Percentiles rank a stretch among this genome's conserved stretches.
Evolutionary conservation across 2,329 filamentous ascomycete genomes (phyloP).

Genomic region (Boeremia lycopersici): DNA sequence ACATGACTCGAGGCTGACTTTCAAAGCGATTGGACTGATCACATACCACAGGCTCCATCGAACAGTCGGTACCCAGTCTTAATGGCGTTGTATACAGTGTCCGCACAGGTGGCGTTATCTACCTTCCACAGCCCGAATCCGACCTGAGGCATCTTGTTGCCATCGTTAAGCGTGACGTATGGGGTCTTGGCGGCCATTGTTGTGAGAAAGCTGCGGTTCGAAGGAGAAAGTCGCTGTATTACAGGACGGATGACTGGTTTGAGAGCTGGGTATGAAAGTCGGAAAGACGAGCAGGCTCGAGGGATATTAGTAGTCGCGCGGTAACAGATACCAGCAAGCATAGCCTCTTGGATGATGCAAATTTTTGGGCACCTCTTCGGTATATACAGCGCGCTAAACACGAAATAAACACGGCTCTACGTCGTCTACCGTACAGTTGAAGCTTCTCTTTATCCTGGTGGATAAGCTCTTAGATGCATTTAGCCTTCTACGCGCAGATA

Average conservation of each 20-base stretch:
- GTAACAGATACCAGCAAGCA: conserved; percentile 26
- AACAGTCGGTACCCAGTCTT: conserved; percentile 39
- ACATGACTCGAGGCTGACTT: background rate
- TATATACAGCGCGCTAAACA: conserved; percentile 30
- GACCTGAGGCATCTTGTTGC: conserved; percentile 74
- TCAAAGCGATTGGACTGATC: background rate
- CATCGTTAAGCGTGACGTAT: conserved; percentile 48
- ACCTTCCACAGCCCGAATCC: conserved; percentile 87
- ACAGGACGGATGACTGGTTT: conserved; percentile 10
- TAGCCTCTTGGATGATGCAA: conserved; percentile 25
- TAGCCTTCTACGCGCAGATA: conserved; percentile 23
- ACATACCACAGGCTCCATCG: conserved; percentile 31
- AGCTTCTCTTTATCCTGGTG: conserved; percentile 23
- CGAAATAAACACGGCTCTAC: conserved; percentile 28
- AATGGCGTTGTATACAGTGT: conserved; percentile 72
- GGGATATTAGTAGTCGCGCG: conserved; percentile 33
- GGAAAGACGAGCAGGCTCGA: conserved; percentile 18
- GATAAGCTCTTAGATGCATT: conserved; percentile 25
- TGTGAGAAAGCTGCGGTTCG: conserved; percentile 23
- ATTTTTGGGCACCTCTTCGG: conserved; percentile 22
- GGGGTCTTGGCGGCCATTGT: conserved; percentile 38
- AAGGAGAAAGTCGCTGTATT: conserved; percentile 2
- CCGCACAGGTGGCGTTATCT: conserved; percentile 72
- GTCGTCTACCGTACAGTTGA: conserved; percentile 28
- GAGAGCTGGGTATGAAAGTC: conserved; percentile 17